These are phyloP conservation scores for Evernia prunastri DNA, from an alignment of 495 filamentous ascomycete species.

Conservation along the genomic window DNA sequence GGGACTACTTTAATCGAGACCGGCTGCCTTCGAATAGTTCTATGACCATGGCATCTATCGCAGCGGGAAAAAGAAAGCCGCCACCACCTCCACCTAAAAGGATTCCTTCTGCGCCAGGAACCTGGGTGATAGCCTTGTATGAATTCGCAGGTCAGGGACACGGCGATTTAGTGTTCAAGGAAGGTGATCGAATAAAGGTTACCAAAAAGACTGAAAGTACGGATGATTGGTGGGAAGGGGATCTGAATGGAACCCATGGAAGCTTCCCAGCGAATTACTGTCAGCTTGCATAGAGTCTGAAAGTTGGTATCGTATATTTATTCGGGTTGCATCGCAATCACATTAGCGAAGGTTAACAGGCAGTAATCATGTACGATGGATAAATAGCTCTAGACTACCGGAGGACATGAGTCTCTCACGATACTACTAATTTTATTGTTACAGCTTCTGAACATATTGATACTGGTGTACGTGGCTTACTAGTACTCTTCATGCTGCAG, in stretches of 20 bases:
- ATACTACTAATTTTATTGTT: not conserved
- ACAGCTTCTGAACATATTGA: not conserved
- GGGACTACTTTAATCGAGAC: slow-evolving; percentile 48
- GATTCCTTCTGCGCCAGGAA: slow-evolving; percentile 38
- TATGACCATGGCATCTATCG: slow-evolving; percentile 34
- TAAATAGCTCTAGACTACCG: too few relatives aligned
- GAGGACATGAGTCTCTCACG: too few relatives aligned
- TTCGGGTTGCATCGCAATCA: slow-evolving; percentile 5
- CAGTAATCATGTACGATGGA: slow-evolving; percentile 4
- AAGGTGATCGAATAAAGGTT: slow-evolving; percentile 81
- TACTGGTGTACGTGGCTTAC: not conserved
- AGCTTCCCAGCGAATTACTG: slow-evolving; percentile 93
- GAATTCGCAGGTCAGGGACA: slow-evolving; percentile 64
- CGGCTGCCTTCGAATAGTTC: slow-evolving; percentile 35
- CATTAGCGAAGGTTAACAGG: not conserved
- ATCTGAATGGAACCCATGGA: slow-evolving; percentile 65
- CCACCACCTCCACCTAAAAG: slow-evolving; percentile 68
- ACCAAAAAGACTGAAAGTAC: slow-evolving; percentile 76
- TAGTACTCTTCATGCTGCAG: not conserved
- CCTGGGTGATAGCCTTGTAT: slow-evolving; percentile 76
- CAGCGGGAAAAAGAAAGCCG: slow-evolving; percentile 52
- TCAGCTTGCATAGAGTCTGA: slow-evolving; percentile 22
- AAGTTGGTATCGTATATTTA: not conserved
- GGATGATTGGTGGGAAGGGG: slow-evolving; percentile 96
- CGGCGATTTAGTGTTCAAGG: slow-evolving; percentile 73